Conservation (phyloP, 768 basidiomycete genomes). For the Amanita rubescens region DNA sequence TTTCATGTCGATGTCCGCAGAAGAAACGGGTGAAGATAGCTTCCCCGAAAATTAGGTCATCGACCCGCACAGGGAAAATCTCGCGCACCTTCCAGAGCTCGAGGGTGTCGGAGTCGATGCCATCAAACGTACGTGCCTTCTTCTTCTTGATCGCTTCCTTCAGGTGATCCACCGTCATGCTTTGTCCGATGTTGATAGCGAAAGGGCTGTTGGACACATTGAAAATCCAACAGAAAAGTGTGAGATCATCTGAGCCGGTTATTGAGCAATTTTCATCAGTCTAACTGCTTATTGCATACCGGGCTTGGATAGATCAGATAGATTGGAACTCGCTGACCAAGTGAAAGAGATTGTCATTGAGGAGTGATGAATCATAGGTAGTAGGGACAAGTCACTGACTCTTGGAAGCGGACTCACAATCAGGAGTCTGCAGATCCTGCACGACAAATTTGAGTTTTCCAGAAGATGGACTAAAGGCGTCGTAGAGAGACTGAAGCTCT, state of each 20-base stretch:
- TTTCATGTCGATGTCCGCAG: constrained; percentile 3
- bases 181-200: constrained; percentile 11
- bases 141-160: constrained; percentile 11
- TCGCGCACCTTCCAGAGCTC: constrained; percentile 14
- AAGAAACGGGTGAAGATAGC: constrained; percentile 11
- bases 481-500: not conserved
- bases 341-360: constrained; percentile 6
- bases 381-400: not conserved
- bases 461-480: not conserved
- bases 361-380: constrained; percentile 4
- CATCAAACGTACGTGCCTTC: constrained; percentile 10
- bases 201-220: constrained; percentile 9
- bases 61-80: constrained; percentile 3
- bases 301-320: not conserved
- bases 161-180: constrained; percentile 10
- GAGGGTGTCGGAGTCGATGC: constrained; percentile 9
- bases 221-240: constrained; percentile 15
- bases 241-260: constrained; percentile 9
- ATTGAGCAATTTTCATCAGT: constrained; percentile 6
- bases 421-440: constrained; percentile 8
- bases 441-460: constrained; percentile 8
- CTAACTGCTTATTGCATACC: constrained; percentile 8
- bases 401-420: constrained; percentile 7
- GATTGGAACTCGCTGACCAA: constrained; percentile 10
- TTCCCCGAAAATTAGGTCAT: constrained; percentile 10